Conservation (phyloP, 2,329 filamentous ascomycete genomes). For the Botrytis fabae region DNA sequence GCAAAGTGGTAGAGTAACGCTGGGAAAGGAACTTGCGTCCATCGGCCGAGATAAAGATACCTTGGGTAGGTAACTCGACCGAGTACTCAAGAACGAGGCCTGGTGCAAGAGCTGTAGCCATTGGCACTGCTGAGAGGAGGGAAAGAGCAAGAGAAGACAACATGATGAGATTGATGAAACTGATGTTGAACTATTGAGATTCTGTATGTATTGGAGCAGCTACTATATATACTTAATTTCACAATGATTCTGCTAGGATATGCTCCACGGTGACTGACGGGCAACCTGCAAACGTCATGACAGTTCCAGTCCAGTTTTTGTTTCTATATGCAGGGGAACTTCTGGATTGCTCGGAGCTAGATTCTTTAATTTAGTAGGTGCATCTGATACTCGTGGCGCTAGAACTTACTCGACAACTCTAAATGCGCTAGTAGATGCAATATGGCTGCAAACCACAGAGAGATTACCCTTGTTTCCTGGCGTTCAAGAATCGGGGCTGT, state of each 20-base stretch:
- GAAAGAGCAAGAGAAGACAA: background rate
- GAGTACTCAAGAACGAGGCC: background rate
- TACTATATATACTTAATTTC: background rate
- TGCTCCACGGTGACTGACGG: background rate
- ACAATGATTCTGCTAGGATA: background rate
- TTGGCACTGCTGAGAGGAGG: background rate
- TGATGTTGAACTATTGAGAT: background rate
- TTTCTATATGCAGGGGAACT: background rate
- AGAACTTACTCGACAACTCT: background rate
- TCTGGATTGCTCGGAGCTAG: background rate
- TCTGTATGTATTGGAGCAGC: background rate
- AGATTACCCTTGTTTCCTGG: background rate
- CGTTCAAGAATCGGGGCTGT: background rate
- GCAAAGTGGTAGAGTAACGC: background rate
- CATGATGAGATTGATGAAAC: background rate
- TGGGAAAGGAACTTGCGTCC: constrained; percentile 1
- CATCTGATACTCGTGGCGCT: background rate
- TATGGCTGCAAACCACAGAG: background rate
- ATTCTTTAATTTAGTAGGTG: background rate
- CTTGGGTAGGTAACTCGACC: background rate
- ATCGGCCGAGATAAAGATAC: background rate
- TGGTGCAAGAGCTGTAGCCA: background rate
- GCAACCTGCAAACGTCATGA: background rate
- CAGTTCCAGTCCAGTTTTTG: background rate
- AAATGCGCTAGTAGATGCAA: background rate